A percentile compares a stretch with the other conserved stretches of the same genome.
Evolutionary conservation across 805 yeast genomes (phyloP).

Genomic region (Zygosaccharomyces lentus): DNA sequence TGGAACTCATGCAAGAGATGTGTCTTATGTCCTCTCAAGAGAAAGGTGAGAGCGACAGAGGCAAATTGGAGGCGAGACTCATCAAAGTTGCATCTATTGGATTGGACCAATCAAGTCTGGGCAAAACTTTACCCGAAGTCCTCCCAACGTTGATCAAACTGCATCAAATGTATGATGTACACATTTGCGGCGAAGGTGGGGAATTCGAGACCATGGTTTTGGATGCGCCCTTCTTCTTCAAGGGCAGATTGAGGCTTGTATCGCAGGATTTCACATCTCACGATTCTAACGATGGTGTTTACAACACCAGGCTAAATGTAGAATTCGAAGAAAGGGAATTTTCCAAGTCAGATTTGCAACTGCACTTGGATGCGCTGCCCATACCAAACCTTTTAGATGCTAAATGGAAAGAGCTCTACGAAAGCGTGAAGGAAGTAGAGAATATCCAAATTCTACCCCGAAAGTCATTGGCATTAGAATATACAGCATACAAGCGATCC

Average conservation of each 20-base stretch:
- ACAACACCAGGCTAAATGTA: slow-evolving; percentile 56
- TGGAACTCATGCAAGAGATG: slow-evolving; percentile 78
- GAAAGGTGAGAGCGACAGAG: slow-evolving; percentile 7
- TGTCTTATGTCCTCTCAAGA: slow-evolving; percentile 37
- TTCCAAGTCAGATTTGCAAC: slow-evolving; percentile 18
- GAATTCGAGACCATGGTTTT: slow-evolving; percentile 92
- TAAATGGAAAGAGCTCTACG: slow-evolving; percentile 24
- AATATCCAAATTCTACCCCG: slow-evolving; percentile 16
- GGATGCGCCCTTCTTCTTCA: slow-evolving; percentile 79
- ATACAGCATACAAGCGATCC: background rate
- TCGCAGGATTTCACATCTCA: slow-evolving; percentile 42
- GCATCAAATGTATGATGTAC: slow-evolving; percentile 69
- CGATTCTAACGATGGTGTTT: slow-evolving; percentile 56
- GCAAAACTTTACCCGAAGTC: slow-evolving; percentile 58
- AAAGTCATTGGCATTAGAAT: background rate
- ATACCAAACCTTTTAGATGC: slow-evolving; percentile 20
- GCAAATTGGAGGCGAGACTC: slow-evolving; percentile 66
- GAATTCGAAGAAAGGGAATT: slow-evolving; percentile 41
- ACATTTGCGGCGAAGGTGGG: slow-evolving; percentile 98
- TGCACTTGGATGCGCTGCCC: slow-evolving; percentile 38
- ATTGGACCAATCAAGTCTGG: slow-evolving; percentile 59
- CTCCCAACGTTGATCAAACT: slow-evolving; percentile 54
- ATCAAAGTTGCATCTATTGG: slow-evolving; percentile 95
- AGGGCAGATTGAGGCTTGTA: slow-evolving; percentile 44
- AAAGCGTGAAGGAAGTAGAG: background rate